These are phyloP conservation scores for Alternaria sp. DNA, from an alignment of 2,329 filamentous ascomycete genomes.

Conservation along the genomic window DNA sequence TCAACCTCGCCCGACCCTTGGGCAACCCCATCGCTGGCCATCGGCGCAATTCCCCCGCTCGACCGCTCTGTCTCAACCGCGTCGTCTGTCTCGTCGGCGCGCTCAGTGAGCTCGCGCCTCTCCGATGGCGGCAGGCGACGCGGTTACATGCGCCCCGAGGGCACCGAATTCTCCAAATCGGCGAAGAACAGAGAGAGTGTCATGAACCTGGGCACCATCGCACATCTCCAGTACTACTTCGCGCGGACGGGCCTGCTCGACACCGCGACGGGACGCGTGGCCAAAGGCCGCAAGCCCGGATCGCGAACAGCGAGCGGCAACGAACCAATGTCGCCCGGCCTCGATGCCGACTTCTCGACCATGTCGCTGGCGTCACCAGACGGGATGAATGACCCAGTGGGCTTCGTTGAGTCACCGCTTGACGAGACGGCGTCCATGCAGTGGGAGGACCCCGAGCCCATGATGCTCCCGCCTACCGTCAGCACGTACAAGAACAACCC, in stretches of 20 bases:
- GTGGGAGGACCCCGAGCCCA: slow-evolving; percentile 68
- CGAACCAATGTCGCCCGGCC: slow-evolving; percentile 33
- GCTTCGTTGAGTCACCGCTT: slow-evolving; percentile 60
- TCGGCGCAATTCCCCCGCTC: slow-evolving; percentile 64
- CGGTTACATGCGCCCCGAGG: slow-evolving; percentile 87
- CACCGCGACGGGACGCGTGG: slow-evolving; percentile 86
- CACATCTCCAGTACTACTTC: slow-evolving; percentile 98
- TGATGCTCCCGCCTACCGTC: slow-evolving; percentile 94
- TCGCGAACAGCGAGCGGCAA: slow-evolving; percentile 42
- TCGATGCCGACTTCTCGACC: slow-evolving; percentile 35
- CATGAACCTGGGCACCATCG: slow-evolving; percentile 93
- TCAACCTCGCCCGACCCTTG: slow-evolving; percentile 68
- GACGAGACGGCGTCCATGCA: slow-evolving; percentile 56
- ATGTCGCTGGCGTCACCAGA: slow-evolving; percentile 33
- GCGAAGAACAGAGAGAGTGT: slow-evolving; percentile 92
- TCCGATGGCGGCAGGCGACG: slow-evolving; percentile 65
- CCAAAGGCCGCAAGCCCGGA: slow-evolving; percentile 66
- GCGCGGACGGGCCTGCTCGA: slow-evolving; percentile 91
- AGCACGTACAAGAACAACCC: slow-evolving; percentile 92
- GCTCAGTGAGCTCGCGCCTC: slow-evolving; percentile 66
- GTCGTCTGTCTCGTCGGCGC: slow-evolving; percentile 58
- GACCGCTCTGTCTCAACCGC: slow-evolving; percentile 69
- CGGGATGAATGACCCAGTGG: slow-evolving; percentile 36
- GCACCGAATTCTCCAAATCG: slow-evolving; percentile 87
- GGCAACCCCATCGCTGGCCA: slow-evolving; percentile 66